A percentile compares a stretch with the other conserved stretches of the same genome.
Conservation (phyloP, 805 yeast species). For the Candida patagonica region DNA sequence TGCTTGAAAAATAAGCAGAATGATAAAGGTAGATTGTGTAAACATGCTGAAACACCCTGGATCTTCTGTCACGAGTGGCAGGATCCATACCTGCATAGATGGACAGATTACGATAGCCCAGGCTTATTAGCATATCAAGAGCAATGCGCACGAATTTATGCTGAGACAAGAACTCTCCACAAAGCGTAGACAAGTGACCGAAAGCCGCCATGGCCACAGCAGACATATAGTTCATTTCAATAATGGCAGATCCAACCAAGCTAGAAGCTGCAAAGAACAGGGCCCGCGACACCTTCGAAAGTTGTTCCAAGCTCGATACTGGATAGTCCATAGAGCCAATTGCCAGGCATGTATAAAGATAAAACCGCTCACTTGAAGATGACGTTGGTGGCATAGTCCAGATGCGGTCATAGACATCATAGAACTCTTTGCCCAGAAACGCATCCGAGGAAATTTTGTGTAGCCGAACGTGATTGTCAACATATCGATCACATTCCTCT, state of each 20-base stretch:
- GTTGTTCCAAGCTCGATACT: neutral
- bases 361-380: neutral
- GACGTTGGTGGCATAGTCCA: neutral
- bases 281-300: neutral
- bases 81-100: neutral
- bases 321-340: constrained; percentile 4
- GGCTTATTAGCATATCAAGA: constrained; percentile 1
- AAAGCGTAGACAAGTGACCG: constrained; percentile 3
- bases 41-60: constrained; percentile 2
- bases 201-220: neutral
- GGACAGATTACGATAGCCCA: constrained; percentile 1
- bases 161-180: constrained; percentile 4
- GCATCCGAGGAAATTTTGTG: neutral
- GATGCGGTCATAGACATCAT: neutral
- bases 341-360: constrained; percentile 3
- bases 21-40: neutral
- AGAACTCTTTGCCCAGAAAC: neutral
- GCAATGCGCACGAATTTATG: constrained; percentile 1
- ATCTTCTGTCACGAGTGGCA: neutral
- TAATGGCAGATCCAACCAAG: constrained; percentile 4
- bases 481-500: constrained; percentile 3
- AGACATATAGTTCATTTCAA: constrained; percentile 3
- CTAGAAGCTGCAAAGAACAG: constrained; percentile 6
- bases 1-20: neutral
- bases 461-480: neutral